phyloP scores from a whole-genome alignment of 2,329 filamentous ascomycete species.

The Talaromyces rugulosus region DNA sequence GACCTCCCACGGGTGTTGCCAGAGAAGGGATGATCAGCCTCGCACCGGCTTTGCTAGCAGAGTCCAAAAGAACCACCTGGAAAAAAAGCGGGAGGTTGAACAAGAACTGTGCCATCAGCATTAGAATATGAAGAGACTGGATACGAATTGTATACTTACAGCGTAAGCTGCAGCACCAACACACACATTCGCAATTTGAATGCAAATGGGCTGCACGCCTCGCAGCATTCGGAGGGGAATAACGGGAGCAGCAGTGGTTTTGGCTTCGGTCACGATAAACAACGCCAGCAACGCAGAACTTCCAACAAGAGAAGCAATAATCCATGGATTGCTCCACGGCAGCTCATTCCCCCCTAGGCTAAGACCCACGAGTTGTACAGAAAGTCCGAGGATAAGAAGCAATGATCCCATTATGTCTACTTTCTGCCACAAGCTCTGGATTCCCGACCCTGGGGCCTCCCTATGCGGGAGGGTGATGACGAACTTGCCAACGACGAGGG shows the following conservation, averaged over 20 bases:
- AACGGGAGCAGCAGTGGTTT: slow-evolving; percentile 40
- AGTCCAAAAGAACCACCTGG: slow-evolving; percentile 39
- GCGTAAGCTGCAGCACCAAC: slow-evolving; percentile 60
- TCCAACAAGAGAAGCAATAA: slow-evolving; percentile 34
- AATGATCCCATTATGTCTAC: slow-evolving; percentile 58
- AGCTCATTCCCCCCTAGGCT: slow-evolving; percentile 45
- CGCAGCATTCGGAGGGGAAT: slow-evolving; percentile 50
- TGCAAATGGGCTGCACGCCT: slow-evolving; percentile 52
- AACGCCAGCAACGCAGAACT: slow-evolving; percentile 34
- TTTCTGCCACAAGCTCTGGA: slow-evolving; percentile 46
- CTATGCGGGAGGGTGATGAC: slow-evolving; percentile 48
- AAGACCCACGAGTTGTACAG: slow-evolving; percentile 48
- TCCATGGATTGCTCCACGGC: slow-evolving; percentile 41
- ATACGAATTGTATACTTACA: slow-evolving; percentile 30
- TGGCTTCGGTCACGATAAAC: slow-evolving; percentile 39
- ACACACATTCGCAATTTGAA: slow-evolving; percentile 57
- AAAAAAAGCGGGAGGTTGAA: slow-evolving; percentile 47
- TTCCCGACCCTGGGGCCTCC: neutral
- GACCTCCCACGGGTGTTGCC: slow-evolving; percentile 42
- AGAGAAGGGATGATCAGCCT: slow-evolving; percentile 44
- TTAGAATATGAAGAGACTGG: neutral
- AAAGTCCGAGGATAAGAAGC: slow-evolving; percentile 56
- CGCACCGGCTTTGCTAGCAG: slow-evolving; percentile 41
- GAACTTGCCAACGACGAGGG: slow-evolving; percentile 50
- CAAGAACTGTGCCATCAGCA: slow-evolving; percentile 31